Evolutionary conservation across 2,329 filamentous ascomycete genomes (phyloP).

Genomic region (Cordyceps tenuipes): DNA sequence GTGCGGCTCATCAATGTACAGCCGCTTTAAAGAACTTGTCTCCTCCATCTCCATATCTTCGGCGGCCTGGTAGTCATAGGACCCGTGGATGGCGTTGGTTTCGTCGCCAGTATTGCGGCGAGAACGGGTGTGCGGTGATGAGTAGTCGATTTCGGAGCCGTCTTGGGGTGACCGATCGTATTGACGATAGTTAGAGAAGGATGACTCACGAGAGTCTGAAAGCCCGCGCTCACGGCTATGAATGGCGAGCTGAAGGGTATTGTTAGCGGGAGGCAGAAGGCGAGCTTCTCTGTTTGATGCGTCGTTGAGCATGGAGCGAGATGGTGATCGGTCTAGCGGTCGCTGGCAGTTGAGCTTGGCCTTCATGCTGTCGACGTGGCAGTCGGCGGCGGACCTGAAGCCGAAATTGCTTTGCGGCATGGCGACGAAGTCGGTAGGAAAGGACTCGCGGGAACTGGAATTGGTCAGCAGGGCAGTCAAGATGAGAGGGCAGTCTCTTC

Average conservation of each 20-base stretch:
- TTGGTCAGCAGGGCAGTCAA: conserved; percentile 5
- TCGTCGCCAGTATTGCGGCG: conserved; percentile 47
- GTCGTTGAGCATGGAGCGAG: conserved; percentile 35
- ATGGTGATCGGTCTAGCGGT: conserved; percentile 37
- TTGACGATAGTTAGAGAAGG: conserved; percentile 34
- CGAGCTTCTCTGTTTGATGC: conserved; percentile 31
- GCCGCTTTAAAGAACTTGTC: conserved; percentile 39
- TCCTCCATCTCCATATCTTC: conserved; percentile 46
- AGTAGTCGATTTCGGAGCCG: conserved; percentile 37
- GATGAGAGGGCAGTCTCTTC: conserved; percentile 14
- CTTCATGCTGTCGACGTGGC: conserved; percentile 43
- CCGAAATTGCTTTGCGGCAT: conserved; percentile 42
- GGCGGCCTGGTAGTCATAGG: conserved; percentile 30
- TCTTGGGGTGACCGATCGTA: conserved; percentile 37
- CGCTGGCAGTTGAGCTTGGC: conserved; percentile 46
- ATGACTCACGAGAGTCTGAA: conserved; percentile 41
- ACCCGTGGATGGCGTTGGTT: conserved; percentile 35
- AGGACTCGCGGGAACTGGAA: conserved; percentile 33
- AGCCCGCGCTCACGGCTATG: conserved; percentile 26
- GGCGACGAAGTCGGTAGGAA: conserved; percentile 34
- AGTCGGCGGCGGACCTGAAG: conserved; percentile 36
- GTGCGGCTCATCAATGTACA: conserved; percentile 41
- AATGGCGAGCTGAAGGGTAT: conserved; percentile 39
- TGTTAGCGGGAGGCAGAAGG: conserved; percentile 24
- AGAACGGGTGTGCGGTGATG: conserved; percentile 37